phyloP scores from a whole-genome alignment of 805 yeast genomes.

The Brettanomyces naardenensis region DNA sequence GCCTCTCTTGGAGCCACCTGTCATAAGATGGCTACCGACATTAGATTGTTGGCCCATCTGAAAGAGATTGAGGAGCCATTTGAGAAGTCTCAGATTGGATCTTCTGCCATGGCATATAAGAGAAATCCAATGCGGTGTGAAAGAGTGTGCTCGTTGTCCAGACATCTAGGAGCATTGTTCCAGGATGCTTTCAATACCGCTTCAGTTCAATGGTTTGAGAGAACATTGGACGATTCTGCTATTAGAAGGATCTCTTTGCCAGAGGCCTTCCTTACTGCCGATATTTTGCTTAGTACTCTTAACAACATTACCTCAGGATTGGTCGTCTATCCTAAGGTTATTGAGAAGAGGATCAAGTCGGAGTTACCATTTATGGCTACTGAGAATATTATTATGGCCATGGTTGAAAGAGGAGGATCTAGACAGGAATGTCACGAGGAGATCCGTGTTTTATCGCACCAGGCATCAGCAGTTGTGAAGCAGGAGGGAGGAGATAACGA shows the following conservation, averaged over 20 bases:
- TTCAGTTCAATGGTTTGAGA: constrained; percentile 98
- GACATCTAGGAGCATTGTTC: constrained; percentile 88
- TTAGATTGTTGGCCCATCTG: constrained; percentile 89
- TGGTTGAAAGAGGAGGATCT: constrained; percentile 96
- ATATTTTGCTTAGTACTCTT: constrained; percentile 82
- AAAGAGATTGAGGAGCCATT: constrained; percentile 98
- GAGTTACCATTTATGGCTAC: constrained; percentile 99
- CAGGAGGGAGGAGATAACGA: constrained; percentile 99
- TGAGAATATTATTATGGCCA: constrained; percentile 98
- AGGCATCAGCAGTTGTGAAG: constrained; percentile 95
- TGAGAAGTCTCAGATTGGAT: constrained; percentile 97
- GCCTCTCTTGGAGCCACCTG: constrained; percentile 94
- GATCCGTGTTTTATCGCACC: constrained; percentile 93
- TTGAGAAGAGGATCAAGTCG: constrained; percentile 88
- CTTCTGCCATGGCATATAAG: constrained; percentile 98
- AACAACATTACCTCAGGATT: constrained; percentile 89
- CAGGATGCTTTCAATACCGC: constrained; percentile 95
- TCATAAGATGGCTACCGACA: constrained; percentile 96
- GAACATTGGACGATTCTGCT: constrained; percentile 97
- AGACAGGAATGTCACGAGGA: constrained; percentile 98
- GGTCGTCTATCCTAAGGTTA: constrained; percentile 97
- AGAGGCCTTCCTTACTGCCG: constrained; percentile 93
- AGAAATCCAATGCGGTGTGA: constrained; percentile 99
- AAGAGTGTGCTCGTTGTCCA: constrained; percentile 95
- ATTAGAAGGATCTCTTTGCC: constrained; percentile 96